Evolutionary conservation across 345 rosid genomes (phyloP).

Genomic region (Acer saccharum): DNA sequence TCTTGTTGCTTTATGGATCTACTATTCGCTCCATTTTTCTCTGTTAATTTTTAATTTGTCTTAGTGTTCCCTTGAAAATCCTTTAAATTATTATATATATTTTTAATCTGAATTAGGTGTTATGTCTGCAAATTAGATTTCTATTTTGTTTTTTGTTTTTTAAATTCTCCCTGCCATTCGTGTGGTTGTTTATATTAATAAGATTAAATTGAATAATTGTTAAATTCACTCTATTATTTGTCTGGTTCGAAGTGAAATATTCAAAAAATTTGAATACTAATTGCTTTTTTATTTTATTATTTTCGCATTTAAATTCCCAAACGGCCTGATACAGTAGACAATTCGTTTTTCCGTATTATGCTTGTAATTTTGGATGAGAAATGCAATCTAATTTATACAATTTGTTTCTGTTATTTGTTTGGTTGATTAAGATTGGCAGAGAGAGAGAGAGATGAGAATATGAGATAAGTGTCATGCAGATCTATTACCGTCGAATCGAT

Average conservation of each 20-base stretch:
- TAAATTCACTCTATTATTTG: neutral
- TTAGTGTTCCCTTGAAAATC: neutral
- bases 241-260: neutral
- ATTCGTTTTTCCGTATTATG: neutral
- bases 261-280: no score
- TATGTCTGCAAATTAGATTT: neutral
- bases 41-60: neutral
- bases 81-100: neutral
- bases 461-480: conserved; percentile 38
- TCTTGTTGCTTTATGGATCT: conserved; percentile 10
- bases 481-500: conserved; percentile 24
- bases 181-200: neutral
- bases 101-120: neutral
- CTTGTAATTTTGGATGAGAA: neutral
- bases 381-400: neutral
- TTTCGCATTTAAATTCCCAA: no score
- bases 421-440: conserved; percentile 16
- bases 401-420: conserved; percentile 7
- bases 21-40: neutral
- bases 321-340: no score
- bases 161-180: neutral
- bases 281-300: no score
- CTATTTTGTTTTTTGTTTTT: neutral
- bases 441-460: conserved; percentile 27
- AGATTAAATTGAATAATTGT: neutral